Evolutionary conservation across 768 basidiomycete genomes (phyloP).

Genomic region (Auriscalpium microsporum): DNA sequence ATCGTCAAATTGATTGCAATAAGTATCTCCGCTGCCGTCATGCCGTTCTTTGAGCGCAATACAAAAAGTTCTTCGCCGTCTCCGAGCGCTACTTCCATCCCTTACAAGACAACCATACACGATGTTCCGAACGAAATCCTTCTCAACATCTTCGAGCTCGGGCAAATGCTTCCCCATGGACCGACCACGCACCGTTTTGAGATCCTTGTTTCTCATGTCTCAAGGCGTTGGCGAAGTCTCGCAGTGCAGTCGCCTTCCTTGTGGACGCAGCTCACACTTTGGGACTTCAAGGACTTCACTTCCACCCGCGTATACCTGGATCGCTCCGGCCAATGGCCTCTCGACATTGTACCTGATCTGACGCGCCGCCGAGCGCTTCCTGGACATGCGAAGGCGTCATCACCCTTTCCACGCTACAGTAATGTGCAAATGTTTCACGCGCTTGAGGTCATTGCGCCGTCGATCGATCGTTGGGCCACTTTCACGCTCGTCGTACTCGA

Average conservation of each 20-base stretch:
- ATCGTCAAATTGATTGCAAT: too few relatives aligned
- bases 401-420: not conserved
- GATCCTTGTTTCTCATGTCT: not conserved
- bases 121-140: not conserved
- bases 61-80: too few relatives aligned
- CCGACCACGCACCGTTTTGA: not conserved
- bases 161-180: not conserved
- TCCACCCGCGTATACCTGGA: not conserved
- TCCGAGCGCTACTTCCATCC: too few relatives aligned
- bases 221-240: not conserved
- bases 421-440: not conserved
- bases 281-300: not conserved
- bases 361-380: not conserved
- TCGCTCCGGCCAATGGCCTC: not conserved
- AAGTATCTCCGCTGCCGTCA: too few relatives aligned
- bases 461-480: not conserved
- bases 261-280: not conserved
- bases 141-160: not conserved
- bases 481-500: not conserved
- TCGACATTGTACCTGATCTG: not conserved
- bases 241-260: not conserved
- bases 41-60: too few relatives aligned
- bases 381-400: too few relatives aligned
- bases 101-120: not conserved
- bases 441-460: not conserved